Conservation (phyloP, 2,329 filamentous ascomycete species). For the Thermothelomyces thermophilus region DNA sequence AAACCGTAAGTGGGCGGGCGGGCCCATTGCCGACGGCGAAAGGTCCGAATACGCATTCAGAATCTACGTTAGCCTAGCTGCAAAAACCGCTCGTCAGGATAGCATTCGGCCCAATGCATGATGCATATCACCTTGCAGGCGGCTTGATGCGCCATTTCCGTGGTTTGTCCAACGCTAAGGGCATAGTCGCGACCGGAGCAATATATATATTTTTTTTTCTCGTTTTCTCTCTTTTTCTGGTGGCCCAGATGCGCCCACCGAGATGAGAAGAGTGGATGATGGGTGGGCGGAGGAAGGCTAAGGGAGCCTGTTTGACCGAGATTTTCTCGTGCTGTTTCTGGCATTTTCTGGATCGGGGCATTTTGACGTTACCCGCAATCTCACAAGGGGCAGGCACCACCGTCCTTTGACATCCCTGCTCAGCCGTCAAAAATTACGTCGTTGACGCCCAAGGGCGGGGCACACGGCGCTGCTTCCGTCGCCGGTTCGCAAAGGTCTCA, state of each 20-base stretch:
- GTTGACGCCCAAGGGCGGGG: background rate
- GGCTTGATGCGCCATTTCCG: constrained; percentile 11
- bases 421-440: constrained; percentile 9
- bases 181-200: background rate
- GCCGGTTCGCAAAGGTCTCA: background rate
- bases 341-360: background rate
- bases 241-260: background rate
- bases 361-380: background rate
- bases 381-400: constrained; percentile 1
- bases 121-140: constrained; percentile 6
- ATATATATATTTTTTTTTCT: no score
- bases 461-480: background rate
- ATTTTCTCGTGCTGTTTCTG: constrained; percentile 11
- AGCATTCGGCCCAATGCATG: background rate
- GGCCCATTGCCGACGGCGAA: no score
- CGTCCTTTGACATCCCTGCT: constrained; percentile 4
- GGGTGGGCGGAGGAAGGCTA: no score
- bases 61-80: background rate
- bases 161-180: background rate
- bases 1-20: no score
- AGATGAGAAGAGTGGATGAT: no score
- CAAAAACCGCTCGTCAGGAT: no score
- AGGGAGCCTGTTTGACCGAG: background rate
- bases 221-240: background rate
- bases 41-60: background rate